phyloP scores from a whole-genome alignment of 345 rosid species.

The Hibiscus syriacus region DNA sequence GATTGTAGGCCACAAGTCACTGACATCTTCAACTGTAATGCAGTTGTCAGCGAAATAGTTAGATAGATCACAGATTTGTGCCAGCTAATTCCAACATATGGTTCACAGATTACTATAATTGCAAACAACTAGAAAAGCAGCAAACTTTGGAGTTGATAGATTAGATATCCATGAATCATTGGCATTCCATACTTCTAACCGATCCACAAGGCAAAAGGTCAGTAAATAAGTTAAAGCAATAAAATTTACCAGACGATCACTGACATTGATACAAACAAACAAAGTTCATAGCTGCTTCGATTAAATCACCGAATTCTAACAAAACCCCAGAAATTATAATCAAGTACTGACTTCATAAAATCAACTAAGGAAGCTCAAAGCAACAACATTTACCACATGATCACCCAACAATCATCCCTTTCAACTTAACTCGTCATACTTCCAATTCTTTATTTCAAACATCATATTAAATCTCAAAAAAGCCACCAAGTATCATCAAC shows the following conservation, averaged over 20 bases:
- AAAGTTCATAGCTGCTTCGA: neutral
- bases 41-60: slow-evolving; percentile 3
- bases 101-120: neutral
- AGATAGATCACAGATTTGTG: neutral
- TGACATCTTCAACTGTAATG: slow-evolving; percentile 82
- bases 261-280: neutral
- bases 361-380: neutral
- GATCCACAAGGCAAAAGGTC: neutral
- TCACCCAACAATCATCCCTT: no score
- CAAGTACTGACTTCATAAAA: neutral
- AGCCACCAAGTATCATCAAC: neutral
- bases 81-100: neutral
- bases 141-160: neutral
- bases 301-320: neutral
- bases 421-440: no score
- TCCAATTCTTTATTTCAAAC: no score
- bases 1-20: slow-evolving; percentile 84
- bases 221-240: neutral
- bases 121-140: neutral
- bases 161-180: neutral
- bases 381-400: no score
- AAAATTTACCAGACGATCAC: neutral
- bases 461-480: no score
- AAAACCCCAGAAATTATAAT: neutral
- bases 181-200: neutral